Conservation (phyloP, 768 basidiomycete species). For the Naganishia kalamii region DNA sequence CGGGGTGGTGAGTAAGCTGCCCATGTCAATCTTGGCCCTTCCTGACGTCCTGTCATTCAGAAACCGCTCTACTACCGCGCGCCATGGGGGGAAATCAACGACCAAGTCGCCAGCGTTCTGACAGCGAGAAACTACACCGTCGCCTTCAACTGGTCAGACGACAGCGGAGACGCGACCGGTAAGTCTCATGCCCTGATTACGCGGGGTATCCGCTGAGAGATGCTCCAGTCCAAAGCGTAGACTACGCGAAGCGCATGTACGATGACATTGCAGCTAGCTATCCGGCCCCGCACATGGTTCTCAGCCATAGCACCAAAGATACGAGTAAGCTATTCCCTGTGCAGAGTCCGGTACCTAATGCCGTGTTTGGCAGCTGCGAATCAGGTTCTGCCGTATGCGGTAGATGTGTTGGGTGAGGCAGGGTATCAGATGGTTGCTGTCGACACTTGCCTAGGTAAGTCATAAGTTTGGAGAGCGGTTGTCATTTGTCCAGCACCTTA, state of each 20-base stretch:
- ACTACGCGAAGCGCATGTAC: constrained; percentile 27
- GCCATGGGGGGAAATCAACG: constrained; percentile 40
- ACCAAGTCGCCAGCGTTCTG: constrained; percentile 34
- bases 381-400: constrained; percentile 34
- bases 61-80: constrained; percentile 36
- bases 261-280: constrained; percentile 27
- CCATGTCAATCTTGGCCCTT: too few relatives aligned
- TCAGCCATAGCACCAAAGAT: not conserved
- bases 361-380: constrained; percentile 13
- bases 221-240: constrained; percentile 1
- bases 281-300: constrained; percentile 18
- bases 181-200: not conserved
- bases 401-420: constrained; percentile 26
- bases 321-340: not conserved
- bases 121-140: constrained; percentile 39
- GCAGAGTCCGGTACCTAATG: not conserved
- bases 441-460: constrained; percentile 40
- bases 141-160: constrained; percentile 39
- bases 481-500: not conserved
- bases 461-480: not conserved
- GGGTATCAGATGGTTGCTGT: constrained; percentile 43
- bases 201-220: not conserved
- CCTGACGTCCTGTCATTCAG: too few relatives aligned
- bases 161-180: constrained; percentile 27
- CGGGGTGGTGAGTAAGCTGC: constrained; percentile 29